Base-by-base conservation (phyloP, 75 land plant species). In the Picea sitchensis region DNA sequence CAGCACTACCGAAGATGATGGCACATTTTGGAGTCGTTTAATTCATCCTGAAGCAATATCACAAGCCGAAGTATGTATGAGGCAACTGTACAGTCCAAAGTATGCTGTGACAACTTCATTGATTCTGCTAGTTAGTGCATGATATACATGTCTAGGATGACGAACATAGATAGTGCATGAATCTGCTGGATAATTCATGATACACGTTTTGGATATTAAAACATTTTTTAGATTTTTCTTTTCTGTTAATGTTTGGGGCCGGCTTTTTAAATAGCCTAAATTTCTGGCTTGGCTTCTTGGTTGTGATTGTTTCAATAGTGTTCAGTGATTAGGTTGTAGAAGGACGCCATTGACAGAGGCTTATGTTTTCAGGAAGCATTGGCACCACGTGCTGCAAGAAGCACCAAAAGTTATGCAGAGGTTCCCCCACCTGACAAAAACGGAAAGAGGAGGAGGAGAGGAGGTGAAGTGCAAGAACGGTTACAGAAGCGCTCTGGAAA, bases 11-110 rank as follows among this genome's bases (percentile, higher is more conserved):
- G 99, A 95, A 86, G 98, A 98, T 92, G 99, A 98, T 87, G 92
- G 85, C 4, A 89, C 93, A 67, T 98, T 98, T 74, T 98, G 99
- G 99, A 95, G 96, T 73, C 96, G 99, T 18, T 89, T 91, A 91
- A 98, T 98, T 73, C 92, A 92, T 61, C 89, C 99, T 11, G 99
- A 98, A 41, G 91, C 92, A 76, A 85, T 83, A 41, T 79, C 87
- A 47, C 87, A 93, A 81, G 93, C 96, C 83, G 93, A 93, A 72
- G 98, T 94, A 90, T 80, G 68, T 15, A 61, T 57, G 51, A 75
- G 44, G 18, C 30, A 71, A 80, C 47, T 80, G 34, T 47, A 12
- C 47, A 51, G 13, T 57, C 17, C 31, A 21, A 75, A 59, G 64
- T 54, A 61, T 71, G 54, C 12, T 44, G 14, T 44, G 12, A 11